Percentiles rank a stretch among this genome's conserved stretches.
phyloP scores from a whole-genome alignment of 2,329 filamentous ascomycete genomes.

The Alternaria gansuensis region DNA sequence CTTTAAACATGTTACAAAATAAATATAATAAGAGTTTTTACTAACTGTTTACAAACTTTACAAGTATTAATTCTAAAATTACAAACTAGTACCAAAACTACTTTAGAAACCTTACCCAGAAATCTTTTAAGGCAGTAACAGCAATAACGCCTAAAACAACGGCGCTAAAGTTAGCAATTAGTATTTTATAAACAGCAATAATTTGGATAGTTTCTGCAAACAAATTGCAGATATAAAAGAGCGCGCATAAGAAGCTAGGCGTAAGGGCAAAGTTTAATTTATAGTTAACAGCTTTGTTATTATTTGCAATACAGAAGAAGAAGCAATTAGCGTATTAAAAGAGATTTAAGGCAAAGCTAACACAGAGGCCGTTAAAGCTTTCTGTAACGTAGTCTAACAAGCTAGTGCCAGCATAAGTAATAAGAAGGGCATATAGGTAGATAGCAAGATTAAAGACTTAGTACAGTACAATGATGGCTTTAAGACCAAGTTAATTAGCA shows the following conservation, averaged over 20 bases:
- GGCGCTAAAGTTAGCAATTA: constrained; percentile 60
- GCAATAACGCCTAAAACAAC: constrained; percentile 61
- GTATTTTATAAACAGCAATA: constrained; percentile 67
- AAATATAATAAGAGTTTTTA: too few species aligned
- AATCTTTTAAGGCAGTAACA: constrained; percentile 65
- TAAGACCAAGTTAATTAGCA: constrained; percentile 64
- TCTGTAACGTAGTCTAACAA: constrained; percentile 60
- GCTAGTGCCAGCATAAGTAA: constrained; percentile 59
- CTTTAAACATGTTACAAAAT: too few species aligned
- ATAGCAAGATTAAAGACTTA: constrained; percentile 62
- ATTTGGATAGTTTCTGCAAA: constrained; percentile 61
- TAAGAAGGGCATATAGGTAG: constrained; percentile 64
- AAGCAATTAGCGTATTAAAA: constrained; percentile 59
- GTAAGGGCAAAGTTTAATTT: constrained; percentile 59
- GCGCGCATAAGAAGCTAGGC: constrained; percentile 56
- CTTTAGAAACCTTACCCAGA: constrained; percentile 61
- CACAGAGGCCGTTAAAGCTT: constrained; percentile 60
- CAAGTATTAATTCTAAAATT: constrained; percentile 61
- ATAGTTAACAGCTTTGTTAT: constrained; percentile 63
- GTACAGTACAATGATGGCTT: constrained; percentile 66
- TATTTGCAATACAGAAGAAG: constrained; percentile 60
- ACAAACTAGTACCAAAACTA: constrained; percentile 61
- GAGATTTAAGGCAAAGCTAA: constrained; percentile 65
- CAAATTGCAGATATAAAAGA: constrained; percentile 62
- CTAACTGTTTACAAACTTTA: too few species aligned